A percentile compares a stretch with the other conserved stretches of the same genome.
These are phyloP conservation scores for Graphilbum ipis-grandicollis DNA, from an alignment of 2,329 filamentous ascomycete genomes.

Conservation along the genomic window DNA sequence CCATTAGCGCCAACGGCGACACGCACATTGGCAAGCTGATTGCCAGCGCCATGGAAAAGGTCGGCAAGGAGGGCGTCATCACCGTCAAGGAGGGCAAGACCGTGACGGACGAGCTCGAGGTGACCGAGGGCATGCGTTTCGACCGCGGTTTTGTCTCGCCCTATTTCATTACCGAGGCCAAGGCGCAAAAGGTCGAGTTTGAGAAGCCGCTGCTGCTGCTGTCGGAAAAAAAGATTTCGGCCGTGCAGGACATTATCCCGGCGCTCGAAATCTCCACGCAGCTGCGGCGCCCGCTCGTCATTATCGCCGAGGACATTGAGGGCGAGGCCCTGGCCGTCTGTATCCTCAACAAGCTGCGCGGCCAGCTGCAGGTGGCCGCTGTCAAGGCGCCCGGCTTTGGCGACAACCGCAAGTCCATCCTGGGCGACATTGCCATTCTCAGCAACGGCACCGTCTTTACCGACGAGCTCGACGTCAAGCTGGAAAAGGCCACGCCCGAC, in stretches of 20 bases:
- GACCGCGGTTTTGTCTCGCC: constrained; percentile 97
- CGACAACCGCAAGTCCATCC: constrained; percentile 99
- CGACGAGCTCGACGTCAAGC: constrained; percentile 96
- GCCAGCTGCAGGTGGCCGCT: constrained; percentile 93
- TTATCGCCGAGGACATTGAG: constrained; percentile 98
- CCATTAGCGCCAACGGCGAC: constrained; percentile 95
- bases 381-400: constrained; percentile 99
- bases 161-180: constrained; percentile 99
- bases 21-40: constrained; percentile 89
- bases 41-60: constrained; percentile 98
- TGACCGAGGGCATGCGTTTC: constrained; percentile 99
- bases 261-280: constrained; percentile 95
- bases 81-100: constrained; percentile 99
- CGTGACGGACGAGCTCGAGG: constrained; percentile 89
- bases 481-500: constrained; percentile 91
- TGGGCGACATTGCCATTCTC: constrained; percentile 86
- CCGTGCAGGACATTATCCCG: constrained; percentile 96
- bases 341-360: constrained; percentile 99
- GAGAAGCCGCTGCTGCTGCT: constrained; percentile 98
- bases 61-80: constrained; percentile 99
- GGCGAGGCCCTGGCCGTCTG: constrained; percentile 96
- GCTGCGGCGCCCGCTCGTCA: constrained; percentile 85
- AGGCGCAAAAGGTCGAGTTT: constrained; percentile 97
- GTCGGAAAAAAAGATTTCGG: constrained; percentile 99
- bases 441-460: constrained; percentile 97